Evolutionary conservation across 768 basidiomycete genomes (phyloP).

Genomic region (Leccinum ochraceum): DNA sequence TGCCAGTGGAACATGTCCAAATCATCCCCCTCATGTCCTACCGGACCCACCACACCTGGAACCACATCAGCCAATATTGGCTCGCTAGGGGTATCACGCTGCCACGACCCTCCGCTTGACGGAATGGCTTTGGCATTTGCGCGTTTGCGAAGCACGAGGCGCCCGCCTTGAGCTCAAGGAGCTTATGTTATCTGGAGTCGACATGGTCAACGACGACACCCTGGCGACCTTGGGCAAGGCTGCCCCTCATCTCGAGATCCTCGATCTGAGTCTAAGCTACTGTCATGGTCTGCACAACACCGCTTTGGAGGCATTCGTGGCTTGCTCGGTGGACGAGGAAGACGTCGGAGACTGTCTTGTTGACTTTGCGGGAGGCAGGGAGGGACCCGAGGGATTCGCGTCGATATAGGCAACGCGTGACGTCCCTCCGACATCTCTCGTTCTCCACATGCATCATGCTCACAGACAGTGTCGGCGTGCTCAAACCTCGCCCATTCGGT

Average conservation of each 20-base stretch:
- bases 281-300: slow-evolving; percentile 72
- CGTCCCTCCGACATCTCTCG: slow-evolving; percentile 69
- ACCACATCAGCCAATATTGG: no score
- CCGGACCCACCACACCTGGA: no score
- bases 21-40: no score
- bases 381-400: slow-evolving; percentile 52
- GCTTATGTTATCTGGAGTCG: slow-evolving; percentile 69
- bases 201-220: slow-evolving; percentile 55
- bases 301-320: slow-evolving; percentile 70
- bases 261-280: slow-evolving; percentile 69
- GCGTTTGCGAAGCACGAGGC: slow-evolving; percentile 45
- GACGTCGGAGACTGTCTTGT: slow-evolving; percentile 41
- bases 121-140: slow-evolving; percentile 56
- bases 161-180: slow-evolving; percentile 57
- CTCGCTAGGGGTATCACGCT: no score
- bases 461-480: slow-evolving; percentile 66
- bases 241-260: slow-evolving; percentile 70
- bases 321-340: slow-evolving; percentile 40
- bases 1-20: no score
- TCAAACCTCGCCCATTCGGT: slow-evolving; percentile 69
- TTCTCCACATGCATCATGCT: slow-evolving; percentile 71
- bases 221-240: slow-evolving; percentile 68
- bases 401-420: slow-evolving; percentile 60
- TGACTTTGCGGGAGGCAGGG: slow-evolving; percentile 66
- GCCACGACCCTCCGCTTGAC: no score